Base-by-base conservation (phyloP, 2,329 filamentous ascomycete species). In the Aspergillus texensis region DNA sequence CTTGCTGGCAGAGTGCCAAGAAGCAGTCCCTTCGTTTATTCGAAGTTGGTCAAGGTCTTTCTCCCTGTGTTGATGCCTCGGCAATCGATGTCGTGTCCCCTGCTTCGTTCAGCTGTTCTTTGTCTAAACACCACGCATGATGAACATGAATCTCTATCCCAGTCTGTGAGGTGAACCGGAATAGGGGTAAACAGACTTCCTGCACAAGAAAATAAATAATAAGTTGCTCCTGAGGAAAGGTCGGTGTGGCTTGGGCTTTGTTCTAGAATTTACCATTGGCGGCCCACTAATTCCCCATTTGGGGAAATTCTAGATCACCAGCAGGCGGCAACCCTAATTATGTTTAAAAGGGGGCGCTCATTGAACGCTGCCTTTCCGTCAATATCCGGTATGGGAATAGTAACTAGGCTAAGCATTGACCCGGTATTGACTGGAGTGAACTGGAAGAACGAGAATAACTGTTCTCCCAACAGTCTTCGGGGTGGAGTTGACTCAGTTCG, bases 181-280 rank as follows among this genome's bases (percentile, higher is more conserved):
- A 36, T 58, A 24, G 30, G 36, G 57, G 46, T 50, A n/a, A 52
- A 48, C 36, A 21, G 16, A 32, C 32, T 45, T 28, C 45, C 28
- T 45, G 26, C 30, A 43, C 48, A 8, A 28, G 4, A 19, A 39
- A 52, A 32, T 21, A 34, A 52, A 34, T 34, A 21, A 52, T 2
- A 16, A 26, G 32, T n/a, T 55, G 11, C 52, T 26, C n/a, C n/a
- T 39, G 36, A 24, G 9, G n/a, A 55, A 54, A 52, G 11, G 26
- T 52, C 48, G 16, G 48, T 52, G 46, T 30, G 48, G 19, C 19
- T 60, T 60, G 28, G 48, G 21, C 48, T 32, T 28, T 24, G 58
- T 60, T 60, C 58, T 60, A 60, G 58, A 60, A 60, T 60, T 60
- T 60, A 54, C 58, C 48, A 60, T 32, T 19, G 11, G 28, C 11